Percentiles rank a stretch among this genome's conserved stretches.
phyloP scores from a whole-genome alignment of 768 basidiomycete genomes.

The Cyclocybe cylindracea region DNA sequence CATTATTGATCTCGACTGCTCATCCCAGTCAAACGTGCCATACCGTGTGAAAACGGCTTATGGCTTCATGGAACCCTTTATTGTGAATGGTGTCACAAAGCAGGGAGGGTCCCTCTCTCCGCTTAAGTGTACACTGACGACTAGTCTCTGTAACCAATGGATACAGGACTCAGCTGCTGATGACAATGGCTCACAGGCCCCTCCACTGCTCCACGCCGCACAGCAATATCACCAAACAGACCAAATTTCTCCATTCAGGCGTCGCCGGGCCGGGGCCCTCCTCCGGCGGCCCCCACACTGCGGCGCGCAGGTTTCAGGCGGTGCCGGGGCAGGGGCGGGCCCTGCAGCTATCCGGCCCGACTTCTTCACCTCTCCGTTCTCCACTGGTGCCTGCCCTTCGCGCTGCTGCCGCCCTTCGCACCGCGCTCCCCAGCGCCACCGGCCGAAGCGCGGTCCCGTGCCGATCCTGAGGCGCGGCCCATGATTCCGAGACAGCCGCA shows the following conservation, averaged over 20 bases:
- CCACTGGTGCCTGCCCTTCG: no score
- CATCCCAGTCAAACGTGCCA: slow-evolving; percentile 20
- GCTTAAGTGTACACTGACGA: slow-evolving; percentile 11
- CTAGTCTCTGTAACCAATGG: slow-evolving; percentile 5
- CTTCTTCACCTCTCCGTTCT: no score
- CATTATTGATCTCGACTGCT: slow-evolving; percentile 23
- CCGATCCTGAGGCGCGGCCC: no score
- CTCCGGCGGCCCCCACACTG: no score
- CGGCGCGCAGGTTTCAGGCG: no score
- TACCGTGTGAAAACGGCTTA: slow-evolving; percentile 25
- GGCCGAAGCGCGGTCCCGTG: no score
- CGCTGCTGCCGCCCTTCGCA: no score
- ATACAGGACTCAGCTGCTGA: not conserved
- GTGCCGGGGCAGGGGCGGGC: no score
- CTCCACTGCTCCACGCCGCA: no score
- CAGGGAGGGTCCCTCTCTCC: slow-evolving; percentile 23
- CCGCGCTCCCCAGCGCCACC: no score
- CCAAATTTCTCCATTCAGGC: not conserved
- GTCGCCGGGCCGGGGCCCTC: not conserved
- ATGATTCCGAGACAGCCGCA: no score
- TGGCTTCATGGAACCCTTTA: slow-evolving; percentile 21
- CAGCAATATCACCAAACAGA: not conserved
- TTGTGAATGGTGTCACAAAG: slow-evolving; percentile 24
- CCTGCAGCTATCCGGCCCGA: no score
- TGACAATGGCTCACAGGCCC: not conserved